phyloP scores from a whole-genome alignment of 2,329 filamentous ascomycete species.

The Alternaria arbusti region DNA sequence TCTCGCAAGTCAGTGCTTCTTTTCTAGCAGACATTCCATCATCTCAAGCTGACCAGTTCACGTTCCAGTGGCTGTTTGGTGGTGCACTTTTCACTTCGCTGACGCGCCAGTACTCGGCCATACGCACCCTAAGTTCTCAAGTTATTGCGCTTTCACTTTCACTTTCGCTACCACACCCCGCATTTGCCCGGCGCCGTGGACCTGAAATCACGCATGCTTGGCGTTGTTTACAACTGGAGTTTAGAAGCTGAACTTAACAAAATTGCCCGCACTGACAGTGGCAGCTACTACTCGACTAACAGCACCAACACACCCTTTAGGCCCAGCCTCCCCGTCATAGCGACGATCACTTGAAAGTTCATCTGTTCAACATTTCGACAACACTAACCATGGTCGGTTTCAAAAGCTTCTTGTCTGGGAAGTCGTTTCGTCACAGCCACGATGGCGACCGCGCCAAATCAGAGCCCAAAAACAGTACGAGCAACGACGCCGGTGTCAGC shows the following conservation, averaged over 20 bases:
- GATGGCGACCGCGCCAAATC: background rate
- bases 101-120: background rate
- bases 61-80: background rate
- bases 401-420: background rate
- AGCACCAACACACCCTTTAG: background rate
- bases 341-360: background rate
- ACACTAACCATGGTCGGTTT: constrained; percentile 54
- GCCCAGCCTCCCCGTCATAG: background rate
- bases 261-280: background rate
- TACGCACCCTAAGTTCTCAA: background rate
- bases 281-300: background rate
- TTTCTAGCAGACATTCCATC: background rate
- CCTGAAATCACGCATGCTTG: background rate
- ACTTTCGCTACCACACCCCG: background rate
- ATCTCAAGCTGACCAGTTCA: background rate
- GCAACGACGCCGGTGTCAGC: background rate
- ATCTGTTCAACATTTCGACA: background rate
- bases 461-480: background rate
- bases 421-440: background rate
- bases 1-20: too few relatives aligned
- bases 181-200: background rate
- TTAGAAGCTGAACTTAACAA: background rate
- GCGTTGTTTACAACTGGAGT: background rate
- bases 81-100: background rate
- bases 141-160: background rate